phyloP scores from a whole-genome alignment of 2,329 filamentous ascomycete genomes.

The Ophiostoma sp. region DNA sequence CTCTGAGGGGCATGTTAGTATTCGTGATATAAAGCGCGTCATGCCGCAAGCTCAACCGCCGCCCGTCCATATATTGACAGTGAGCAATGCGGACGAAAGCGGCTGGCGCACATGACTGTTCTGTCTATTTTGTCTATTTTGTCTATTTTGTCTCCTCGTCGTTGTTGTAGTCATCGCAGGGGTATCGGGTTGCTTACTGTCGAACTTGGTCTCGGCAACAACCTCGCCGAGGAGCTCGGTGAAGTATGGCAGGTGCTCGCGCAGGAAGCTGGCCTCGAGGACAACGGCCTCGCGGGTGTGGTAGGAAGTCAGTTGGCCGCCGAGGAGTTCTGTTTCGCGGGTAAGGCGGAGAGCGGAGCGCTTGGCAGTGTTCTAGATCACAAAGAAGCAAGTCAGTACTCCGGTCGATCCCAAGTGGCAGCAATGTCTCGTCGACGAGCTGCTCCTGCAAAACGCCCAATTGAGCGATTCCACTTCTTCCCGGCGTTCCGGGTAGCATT shows the following conservation, averaged over 20 bases:
- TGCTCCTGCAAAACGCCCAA: neutral
- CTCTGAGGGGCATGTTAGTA: constrained; percentile 44
- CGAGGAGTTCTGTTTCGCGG: constrained; percentile 91
- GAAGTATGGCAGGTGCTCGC: constrained; percentile 95
- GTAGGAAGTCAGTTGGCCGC: constrained; percentile 78
- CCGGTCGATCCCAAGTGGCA: neutral
- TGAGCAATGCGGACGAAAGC: neutral
- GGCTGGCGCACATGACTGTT: no score
- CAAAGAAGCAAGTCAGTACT: neutral
- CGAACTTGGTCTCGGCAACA: constrained; percentile 79
- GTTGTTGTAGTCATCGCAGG: no score
- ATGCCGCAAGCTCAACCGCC: neutral
- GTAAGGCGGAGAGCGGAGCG: constrained; percentile 88
- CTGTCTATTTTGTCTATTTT: no score
- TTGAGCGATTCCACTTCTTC: neutral
- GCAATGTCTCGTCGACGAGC: neutral
- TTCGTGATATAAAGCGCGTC: neutral
- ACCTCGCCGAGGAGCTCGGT: constrained; percentile 92
- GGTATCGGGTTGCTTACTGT: constrained; percentile 46
- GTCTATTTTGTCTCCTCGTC: no score
- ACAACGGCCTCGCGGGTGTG: constrained; percentile 92
- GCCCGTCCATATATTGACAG: no score
- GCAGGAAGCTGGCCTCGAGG: constrained; percentile 88
- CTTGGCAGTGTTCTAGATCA: constrained; percentile 68
- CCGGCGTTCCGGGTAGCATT: neutral